These are phyloP conservation scores for Daedalea quercina DNA, from an alignment of 768 basidiomycete genomes.

Conservation along the genomic window DNA sequence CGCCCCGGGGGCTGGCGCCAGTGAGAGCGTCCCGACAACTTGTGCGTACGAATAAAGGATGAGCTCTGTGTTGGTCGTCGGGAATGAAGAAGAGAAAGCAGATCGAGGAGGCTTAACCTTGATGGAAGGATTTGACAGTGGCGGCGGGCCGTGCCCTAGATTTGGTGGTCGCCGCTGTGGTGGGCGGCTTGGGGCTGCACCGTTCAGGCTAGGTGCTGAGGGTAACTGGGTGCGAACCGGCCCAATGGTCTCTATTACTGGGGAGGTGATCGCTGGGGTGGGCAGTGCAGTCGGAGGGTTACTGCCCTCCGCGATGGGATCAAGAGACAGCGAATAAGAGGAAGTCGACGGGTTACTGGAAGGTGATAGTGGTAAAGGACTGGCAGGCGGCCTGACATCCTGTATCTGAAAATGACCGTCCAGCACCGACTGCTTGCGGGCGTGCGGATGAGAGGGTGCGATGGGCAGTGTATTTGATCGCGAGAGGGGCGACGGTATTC, in stretches of 20 bases:
- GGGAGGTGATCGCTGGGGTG: conserved; percentile 22
- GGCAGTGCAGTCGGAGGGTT: conserved; percentile 16
- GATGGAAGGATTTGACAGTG: conserved; percentile 11
- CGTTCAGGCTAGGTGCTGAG: not conserved
- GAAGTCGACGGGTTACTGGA: conserved; percentile 25
- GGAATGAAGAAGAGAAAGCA: conserved; percentile 36
- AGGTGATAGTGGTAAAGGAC: conserved; percentile 14
- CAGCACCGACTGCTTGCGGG: conserved; percentile 63
- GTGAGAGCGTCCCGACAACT: conserved; percentile 57
- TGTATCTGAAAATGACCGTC: conserved; percentile 39
- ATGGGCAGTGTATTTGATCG: conserved; percentile 39
- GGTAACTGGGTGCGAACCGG: conserved; percentile 15
- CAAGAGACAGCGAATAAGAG: conserved; percentile 27
- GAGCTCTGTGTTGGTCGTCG: conserved; percentile 51
- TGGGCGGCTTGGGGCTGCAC: conserved; percentile 19
- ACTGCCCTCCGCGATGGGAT: conserved; percentile 26
- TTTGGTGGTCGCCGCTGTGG: conserved; percentile 30
- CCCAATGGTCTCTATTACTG: conserved; percentile 7
- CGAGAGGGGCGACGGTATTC: conserved; percentile 35
- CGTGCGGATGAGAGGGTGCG: conserved; percentile 64
- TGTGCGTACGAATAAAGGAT: conserved; percentile 85
- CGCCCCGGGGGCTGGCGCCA: conserved; percentile 42
- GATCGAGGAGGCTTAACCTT: conserved; percentile 24
- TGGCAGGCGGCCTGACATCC: conserved; percentile 14
- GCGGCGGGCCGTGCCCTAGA: conserved; percentile 34